Base-by-base conservation (phyloP, 768 basidiomycete species). In the Suillus fuscotomentosus region DNA sequence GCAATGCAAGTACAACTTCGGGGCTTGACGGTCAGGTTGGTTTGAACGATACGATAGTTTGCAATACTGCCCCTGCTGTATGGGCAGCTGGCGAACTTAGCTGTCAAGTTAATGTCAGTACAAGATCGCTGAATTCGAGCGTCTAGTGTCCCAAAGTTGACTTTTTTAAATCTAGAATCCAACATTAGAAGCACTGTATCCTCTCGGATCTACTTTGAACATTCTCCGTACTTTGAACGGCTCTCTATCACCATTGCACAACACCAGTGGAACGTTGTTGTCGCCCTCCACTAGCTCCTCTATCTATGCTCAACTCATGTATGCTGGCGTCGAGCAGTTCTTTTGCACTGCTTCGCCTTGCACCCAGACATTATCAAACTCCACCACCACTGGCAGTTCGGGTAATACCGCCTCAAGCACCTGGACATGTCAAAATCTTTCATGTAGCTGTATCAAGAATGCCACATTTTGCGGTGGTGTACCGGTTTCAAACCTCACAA, bases 291-390 rank as follows among this genome's bases (percentile, higher is more conserved):
- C 80, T 5, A 87, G 88, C 6, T 82, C 85, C 13, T 79, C 83
- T 9, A 74, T 83, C n/a, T 88, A 83, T 65, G 88, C 88, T 0
- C 90, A 93, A 67, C 78, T 94, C 6, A 88, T 89, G 74, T 94
- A 93, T 73, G 81, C 81, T n/a, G 88, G 91, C 11, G 85, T 88
- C 39, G 92, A 95, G 71, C 94, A 97, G 71, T 98, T 98, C 78
- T 91, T 85, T 74, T 98, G 96, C 73, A 65, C 77, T 11, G 93
- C 94, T 0, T 79, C 86, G 66, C 79, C 82, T 7, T 97, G 96
- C 78, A 76, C 73, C 0, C 94, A 97, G 75, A 77, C 79, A 17
- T 74, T 83, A 41, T 74, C 77, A 10, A 73, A 69, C 43, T 64
- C 76, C 5, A 74, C 85, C 24, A 72, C 73, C 31, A 31, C 31